Evolutionary conservation across 129 eudicot species (phyloP).

Genomic region (Calendula officinalis): DNA sequence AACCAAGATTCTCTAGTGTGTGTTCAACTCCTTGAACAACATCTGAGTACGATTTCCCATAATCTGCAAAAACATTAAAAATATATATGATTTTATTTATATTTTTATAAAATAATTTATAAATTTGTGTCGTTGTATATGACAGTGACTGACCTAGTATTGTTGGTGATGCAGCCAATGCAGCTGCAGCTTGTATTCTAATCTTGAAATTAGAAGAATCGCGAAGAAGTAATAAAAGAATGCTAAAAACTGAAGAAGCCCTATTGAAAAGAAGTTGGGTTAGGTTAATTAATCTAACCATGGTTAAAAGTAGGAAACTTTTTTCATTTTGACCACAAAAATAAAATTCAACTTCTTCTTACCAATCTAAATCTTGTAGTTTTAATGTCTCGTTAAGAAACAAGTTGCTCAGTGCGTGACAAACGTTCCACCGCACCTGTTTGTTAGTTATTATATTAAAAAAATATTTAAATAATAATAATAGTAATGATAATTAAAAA

Average conservation of each 20-base stretch:
- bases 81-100: no score
- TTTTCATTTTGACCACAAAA: constrained; percentile 17
- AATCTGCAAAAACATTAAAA: constrained; percentile 44
- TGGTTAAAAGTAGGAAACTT: not conserved
- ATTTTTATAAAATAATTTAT: not conserved
- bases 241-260: constrained; percentile 85
- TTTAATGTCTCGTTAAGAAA: constrained; percentile 72
- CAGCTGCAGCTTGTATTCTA: constrained; percentile 97
- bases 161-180: constrained; percentile 84
- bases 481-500: no score
- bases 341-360: constrained; percentile 24
- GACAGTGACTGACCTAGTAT: constrained; percentile 43
- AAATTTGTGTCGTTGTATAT: no score
- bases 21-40: constrained; percentile 75
- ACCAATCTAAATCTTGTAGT: constrained; percentile 77
- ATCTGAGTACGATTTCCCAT: constrained; percentile 82
- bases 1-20: constrained; percentile 65
- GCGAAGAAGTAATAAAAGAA: constrained; percentile 73
- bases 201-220: constrained; percentile 92
- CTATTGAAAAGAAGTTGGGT: constrained; percentile 38
- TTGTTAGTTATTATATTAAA: constrained; percentile 25
- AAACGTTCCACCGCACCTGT: constrained; percentile 99
- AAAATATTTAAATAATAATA: no score
- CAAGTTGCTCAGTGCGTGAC: constrained; percentile 91
- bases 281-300: not conserved